Evolutionary conservation across 768 basidiomycete species (phyloP).

Genomic region (Neoboletus subvelutipes): DNA sequence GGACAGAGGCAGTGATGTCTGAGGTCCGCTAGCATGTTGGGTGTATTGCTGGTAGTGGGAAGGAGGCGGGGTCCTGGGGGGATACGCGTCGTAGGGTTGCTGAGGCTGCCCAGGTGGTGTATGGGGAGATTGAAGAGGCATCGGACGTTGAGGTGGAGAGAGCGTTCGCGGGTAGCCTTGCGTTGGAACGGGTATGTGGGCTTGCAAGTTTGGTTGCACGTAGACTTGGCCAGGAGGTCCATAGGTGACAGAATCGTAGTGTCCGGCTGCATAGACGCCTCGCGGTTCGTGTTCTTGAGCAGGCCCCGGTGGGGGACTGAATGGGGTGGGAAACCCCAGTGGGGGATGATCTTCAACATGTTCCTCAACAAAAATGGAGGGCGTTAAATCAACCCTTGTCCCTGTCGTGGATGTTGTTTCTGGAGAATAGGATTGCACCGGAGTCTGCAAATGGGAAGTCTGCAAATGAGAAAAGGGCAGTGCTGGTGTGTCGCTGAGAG

Average conservation of each 20-base stretch:
- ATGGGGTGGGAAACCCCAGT: conserved; percentile 6
- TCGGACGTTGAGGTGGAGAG: conserved; percentile 9
- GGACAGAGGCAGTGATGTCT: conserved; percentile 10
- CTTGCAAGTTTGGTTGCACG: conserved; percentile 11
- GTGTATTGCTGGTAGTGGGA: conserved; percentile 16
- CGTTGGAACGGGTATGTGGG: conserved; percentile 1
- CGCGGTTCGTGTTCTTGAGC: not conserved
- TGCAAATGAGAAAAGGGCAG: conserved; percentile 12
- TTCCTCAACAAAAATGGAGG: conserved; percentile 22
- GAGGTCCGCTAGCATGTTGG: conserved; percentile 11
- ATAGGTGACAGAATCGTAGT: not conserved
- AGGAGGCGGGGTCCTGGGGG: not conserved
- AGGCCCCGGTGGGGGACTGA: not conserved
- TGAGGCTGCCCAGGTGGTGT: conserved; percentile 12
- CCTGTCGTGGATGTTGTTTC: not conserved
- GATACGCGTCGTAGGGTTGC: conserved; percentile 9
- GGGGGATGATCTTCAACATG: not conserved
- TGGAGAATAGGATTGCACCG: conserved; percentile 5
- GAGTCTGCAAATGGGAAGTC: conserved; percentile 7
- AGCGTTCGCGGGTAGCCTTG: conserved; percentile 6
- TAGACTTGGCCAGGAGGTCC: conserved; percentile 11
- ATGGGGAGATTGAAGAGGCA: conserved; percentile 11
- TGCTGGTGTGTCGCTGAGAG: conserved; percentile 17
- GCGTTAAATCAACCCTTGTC: conserved; percentile 1
- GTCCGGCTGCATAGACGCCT: not conserved